Evolutionary conservation across 2,329 filamentous ascomycete species (phyloP), one percentile per base, ranked within the genome.

Genomic region (Harringtonia aguacate): DNA sequence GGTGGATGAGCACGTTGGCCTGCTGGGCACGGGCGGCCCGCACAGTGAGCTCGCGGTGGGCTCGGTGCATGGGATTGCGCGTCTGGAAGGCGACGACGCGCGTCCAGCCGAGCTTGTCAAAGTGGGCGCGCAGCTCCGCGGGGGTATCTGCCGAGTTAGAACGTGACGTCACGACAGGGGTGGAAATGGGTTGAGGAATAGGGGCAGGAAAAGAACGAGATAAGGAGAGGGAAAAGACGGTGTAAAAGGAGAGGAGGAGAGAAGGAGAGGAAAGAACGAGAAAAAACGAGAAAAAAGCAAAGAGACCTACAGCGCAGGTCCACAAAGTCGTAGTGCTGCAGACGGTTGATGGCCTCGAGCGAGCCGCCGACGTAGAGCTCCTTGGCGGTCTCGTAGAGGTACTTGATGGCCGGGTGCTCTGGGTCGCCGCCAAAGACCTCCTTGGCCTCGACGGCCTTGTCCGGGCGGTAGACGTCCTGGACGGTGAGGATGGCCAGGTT

Each of bases 1-100:
- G 92, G 73, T 98, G 92, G 65, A 98, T 98, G 59, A 98, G 84
- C 55, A 98, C 92, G 64, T 98, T 98, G 64, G 92, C 92, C 66
- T 95, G 89, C 67, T 94, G 86, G 46, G 85, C 85, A 58, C 92
- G 90, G 53, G 92, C 92, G 54, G 92, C 92, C 59, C 92, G 88
- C 60, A 98, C 92, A 47, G 92, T 98, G 66, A 98, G 73, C 72
- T 98, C 92, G 68, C 92, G 81, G 70, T 98, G 92, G 63, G 92
- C 92, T 59, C 92, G 85, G 74, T 98, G 92, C 92, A 98, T 98
- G 56, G 92, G 92, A 72, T 98, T 98, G 65, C 89, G 75, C 53
- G 92, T 98, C 77, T 98, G 92, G 84, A 98, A 98, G 60, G 92
- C 92, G 52, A 98, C 92, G 56, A 98, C 90, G 65, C 84, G 83